Conservation (phyloP, 257 asterid genomes). For the Primulina tabacum region DNA sequence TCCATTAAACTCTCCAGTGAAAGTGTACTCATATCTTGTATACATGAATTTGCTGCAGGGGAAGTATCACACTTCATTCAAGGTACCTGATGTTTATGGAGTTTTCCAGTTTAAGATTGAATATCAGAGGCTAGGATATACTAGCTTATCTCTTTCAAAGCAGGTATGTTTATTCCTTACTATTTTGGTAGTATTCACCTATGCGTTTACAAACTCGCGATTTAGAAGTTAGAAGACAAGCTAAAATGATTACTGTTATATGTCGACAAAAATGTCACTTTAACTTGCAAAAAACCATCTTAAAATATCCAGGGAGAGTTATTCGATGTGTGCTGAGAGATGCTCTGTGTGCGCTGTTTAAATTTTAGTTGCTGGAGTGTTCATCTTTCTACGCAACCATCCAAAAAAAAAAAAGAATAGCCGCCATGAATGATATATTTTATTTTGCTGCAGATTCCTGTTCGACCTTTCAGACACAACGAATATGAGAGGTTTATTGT, state of each 20-base stretch:
- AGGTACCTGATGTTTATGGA: constrained; percentile 91
- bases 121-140: constrained; percentile 72
- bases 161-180: constrained; percentile 41
- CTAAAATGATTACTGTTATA: neutral
- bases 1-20: neutral
- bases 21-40: constrained; percentile 14
- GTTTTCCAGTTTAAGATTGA: constrained; percentile 90
- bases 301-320: neutral
- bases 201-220: neutral
- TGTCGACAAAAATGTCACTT: neutral
- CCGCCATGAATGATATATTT: neutral
- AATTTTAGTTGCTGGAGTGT: neutral
- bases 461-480: constrained; percentile 62
- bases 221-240: neutral
- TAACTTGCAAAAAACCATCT: too few species aligned
- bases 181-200: neutral
- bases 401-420: neutral
- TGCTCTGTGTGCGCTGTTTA: neutral
- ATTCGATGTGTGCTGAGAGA: neutral
- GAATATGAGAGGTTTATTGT: constrained; percentile 67
- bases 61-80: constrained; percentile 61
- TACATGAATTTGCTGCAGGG: constrained; percentile 48
- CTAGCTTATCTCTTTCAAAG: constrained; percentile 63
- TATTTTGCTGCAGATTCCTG: constrained; percentile 57
- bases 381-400: neutral